Evolutionary conservation across 192 early-diverging fungal genomes (phyloP).

Genomic region (Linnemannia exigua): DNA sequence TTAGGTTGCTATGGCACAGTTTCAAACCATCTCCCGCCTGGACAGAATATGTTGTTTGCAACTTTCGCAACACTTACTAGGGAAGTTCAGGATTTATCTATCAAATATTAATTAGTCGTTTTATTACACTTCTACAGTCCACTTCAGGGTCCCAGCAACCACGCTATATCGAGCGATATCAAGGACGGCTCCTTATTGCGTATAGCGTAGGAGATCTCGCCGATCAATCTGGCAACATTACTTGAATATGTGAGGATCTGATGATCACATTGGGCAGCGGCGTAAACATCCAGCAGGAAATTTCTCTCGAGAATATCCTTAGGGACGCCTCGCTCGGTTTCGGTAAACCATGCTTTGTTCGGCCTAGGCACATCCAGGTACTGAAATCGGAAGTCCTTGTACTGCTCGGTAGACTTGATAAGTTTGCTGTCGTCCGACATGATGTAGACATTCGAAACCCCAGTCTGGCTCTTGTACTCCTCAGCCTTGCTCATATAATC

Average conservation of each 20-base stretch:
- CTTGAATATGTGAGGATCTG: slow-evolving; percentile 35
- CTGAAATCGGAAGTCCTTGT: slow-evolving; percentile 15
- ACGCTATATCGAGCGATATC: slow-evolving; percentile 19
- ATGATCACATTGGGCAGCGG: slow-evolving; percentile 26
- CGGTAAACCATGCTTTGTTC: slow-evolving; percentile 27
- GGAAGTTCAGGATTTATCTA: too few relatives aligned
- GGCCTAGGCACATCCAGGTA: slow-evolving; percentile 26
- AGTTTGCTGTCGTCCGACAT: slow-evolving; percentile 34
- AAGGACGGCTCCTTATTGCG: slow-evolving; percentile 22
- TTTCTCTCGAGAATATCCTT: slow-evolving; percentile 14
- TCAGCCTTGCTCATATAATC: slow-evolving; percentile 23
- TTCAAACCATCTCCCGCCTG: too few relatives aligned
- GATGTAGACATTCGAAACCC: slow-evolving; percentile 21
- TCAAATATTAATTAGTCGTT: background rate
- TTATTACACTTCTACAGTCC: background rate
- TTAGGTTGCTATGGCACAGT: too few relatives aligned
- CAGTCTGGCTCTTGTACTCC: background rate
- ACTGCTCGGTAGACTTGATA: slow-evolving; percentile 20
- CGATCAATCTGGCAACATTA: slow-evolving; percentile 31
- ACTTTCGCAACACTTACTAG: too few relatives aligned
- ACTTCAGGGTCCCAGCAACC: slow-evolving; percentile 15
- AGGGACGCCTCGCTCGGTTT: background rate
- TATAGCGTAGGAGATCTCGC: slow-evolving; percentile 15
- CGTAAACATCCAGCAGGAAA: slow-evolving; percentile 27
- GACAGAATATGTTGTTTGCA: too few relatives aligned